Base-by-base conservation (phyloP, 164 flowering plant genomes). In the Magnolia sinica region DNA sequence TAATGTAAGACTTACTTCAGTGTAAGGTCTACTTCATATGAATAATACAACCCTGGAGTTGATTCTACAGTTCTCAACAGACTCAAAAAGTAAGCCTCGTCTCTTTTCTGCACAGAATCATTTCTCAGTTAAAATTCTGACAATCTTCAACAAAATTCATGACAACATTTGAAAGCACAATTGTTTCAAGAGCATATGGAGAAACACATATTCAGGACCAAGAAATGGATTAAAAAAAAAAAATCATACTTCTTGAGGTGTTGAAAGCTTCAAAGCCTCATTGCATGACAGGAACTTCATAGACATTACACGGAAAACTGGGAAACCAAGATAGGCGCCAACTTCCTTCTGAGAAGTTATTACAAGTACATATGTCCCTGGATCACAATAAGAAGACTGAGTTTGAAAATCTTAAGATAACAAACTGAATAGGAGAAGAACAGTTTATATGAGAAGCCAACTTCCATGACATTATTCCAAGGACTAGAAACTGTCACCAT, bases 1-100 rank as follows among this genome's bases (percentile, higher is more conserved):
- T 37, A 37, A 37, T 37, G 45, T 4, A 37, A 29, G 8, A 84
- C 86, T 76, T 64, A 84, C 86, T 90, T 96, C 79, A 96, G 64
- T 72, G 98, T 94, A 70, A 96, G 83, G 86, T 96, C 99, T 23
- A 92, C 92, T 75, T 87, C 92, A 78, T 91, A 92, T 65, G 99
- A 96, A 85, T 86, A 96, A 78, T 92, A 96, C 84, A 96, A 84
- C 61, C 99, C 98, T 23, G 98, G 94, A 70, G 95, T 96, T 50
- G 95, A 86, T 85, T 92, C 98, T 76, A 96, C 94, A 23, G 87
- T 83, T 83, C 77, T 90, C 81, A 95, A 88, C 75, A 95, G 79
- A 82, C 85, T 86, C 91, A 86, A 84, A 83, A 91, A 95, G 89
- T 93, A 93, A 68, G 92, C 92, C 81, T 95, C 99, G 71, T 95